Base-by-base conservation (phyloP, 345 rosid genomes). In the Lepidium aucheri region DNA sequence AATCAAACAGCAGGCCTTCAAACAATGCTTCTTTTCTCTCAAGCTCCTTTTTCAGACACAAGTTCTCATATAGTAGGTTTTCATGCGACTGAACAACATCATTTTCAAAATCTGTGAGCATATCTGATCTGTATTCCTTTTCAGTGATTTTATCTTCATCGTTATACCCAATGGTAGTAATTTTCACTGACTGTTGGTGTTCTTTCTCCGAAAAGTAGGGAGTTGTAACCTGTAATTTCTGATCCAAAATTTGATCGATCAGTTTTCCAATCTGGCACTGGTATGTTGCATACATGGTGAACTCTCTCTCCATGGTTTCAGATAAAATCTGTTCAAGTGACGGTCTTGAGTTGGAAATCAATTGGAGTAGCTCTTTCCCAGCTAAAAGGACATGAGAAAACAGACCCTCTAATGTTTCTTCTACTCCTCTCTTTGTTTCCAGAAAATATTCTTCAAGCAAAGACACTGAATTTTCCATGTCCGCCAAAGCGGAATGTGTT, bases 1-100 rank as follows among this genome's bases (percentile, higher is more conserved):
- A 80, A 80, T 92, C 98, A 77, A 92, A 92, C 72, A 86, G 88
- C 81, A 92, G 77, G 68, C 96, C 96, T 77, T 86, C 85, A 61
- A 87, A 72, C 60, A 87, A 69, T 68, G 79, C 70, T 70, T 89
- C 87, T 76, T 87, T 92, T 74, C 96, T 86, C 70, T 85, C 82
- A 76, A 92, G 50, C 78, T 87, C 91, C 64, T 79, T 82, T 82
- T 77, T 82, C 53, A 92, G 89, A 59, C 77, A 74, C 59, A 69
- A 47, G 65, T 82, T 85, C 64, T 85, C 93, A 68, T 67, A 42
- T 8, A 62, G 58, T 51, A 81, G 56, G 70, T 63, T 58, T 43
- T 70, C 78, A 40, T 51, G 65, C 57, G 75, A 60, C 63, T 51
- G 70, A 47, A 56, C 43, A 67, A 69, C 79, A 43, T 60, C 79